Base-by-base conservation (phyloP, 495 filamentous ascomycete genomes). In the Penicillium fimorum region DNA sequence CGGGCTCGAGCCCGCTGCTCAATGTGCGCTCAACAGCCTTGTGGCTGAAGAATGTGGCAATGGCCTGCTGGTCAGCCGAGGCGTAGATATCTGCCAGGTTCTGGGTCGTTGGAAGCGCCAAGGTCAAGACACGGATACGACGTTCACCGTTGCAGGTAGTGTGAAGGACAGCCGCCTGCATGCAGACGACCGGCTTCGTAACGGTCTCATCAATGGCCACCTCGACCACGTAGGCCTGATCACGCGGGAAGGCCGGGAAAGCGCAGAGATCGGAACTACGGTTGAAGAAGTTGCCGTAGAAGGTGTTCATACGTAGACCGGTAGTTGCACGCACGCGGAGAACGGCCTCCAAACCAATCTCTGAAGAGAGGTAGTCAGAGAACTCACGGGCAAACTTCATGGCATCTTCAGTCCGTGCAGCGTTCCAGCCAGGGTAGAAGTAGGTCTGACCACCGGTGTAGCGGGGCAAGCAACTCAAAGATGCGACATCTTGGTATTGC, bases 201-300 rank as follows among this genome's bases (percentile, higher is more conserved):
- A 98, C 77, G 35, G 84, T 90, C 75, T 98, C 94, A 70, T 98
- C 94, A 58, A 98, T 97, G 8, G 94, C 93, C 51, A 98, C 95
- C 67, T 98, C 94, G 35, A 98, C 94, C n/a, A 97, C 94, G 68
- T 97, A 98, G 45, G 88, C 89, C 67, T 98, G 94, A 67, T 98
- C 94, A 67, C 94, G 85, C 18, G 94, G 94, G 79, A 98, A 97
- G 5, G 95, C 94, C 2, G 93, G 93, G 81, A 97, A 97, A 22
- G 93, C 93, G 68, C 93, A 97, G 47, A 98, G 86, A 74, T 98
- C 95, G 17, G 91, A 96, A 66, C 88, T 92, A 53, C 94, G 84
- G 74, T 97, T 98, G 82, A 98, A 98, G 75, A 98, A 98, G 73
- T 98, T 98, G 58, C 94, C 94, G 73, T 97, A 98, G 78, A 98